Base-by-base conservation (phyloP, 2,329 filamentous ascomycete genomes). In the Claviceps africana region DNA sequence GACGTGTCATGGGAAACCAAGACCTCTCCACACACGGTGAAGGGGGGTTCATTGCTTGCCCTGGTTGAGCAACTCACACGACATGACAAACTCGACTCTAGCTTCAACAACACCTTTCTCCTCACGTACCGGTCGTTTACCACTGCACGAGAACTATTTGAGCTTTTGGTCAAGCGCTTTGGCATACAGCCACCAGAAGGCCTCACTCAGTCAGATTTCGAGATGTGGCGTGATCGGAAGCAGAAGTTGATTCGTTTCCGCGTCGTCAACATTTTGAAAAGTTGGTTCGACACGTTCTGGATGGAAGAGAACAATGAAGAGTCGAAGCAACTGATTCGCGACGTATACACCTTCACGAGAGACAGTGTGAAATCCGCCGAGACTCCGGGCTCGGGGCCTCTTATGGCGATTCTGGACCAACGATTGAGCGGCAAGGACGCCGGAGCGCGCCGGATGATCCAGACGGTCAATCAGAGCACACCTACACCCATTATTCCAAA, bases 271-370 rank as follows among this genome's bases (percentile, higher is more conserved):
- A 97, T 96, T 57, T 72, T 98, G 47, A 97, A 97, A 76, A 94
- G 82, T 68, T 98, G 93, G 93, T 93, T 98, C 59, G 93, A 97
- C 64, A 90, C 86, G 60, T 97, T 93, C 67, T 98, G 93, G 93
- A 96, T 97, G 89, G 93, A 98, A 65, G 86, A 89, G 48, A 83
- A 85, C 56, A 90, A 83, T 62, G 86, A 91, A 50, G 83, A 87
- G 47, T 94, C 84, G 46, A 88, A 82, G 65, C 81, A 88, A 58
- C 75, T 98, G 42, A 88, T 98, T 57, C 83, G 88, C 54, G 83
- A 90, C 58, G 88, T 97, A 10, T 89, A 90, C 70, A 82, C 82
- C 30, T 98, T 98, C 66, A 91, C 90, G 2, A 86, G 86, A 60
- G 89, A 95, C 59, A 89, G 87, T 0, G 87, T 97, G 56, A 93